Conservation (phyloP, 1,284 basidiomycete genomes). For the Ustilago cynodontis region DNA sequence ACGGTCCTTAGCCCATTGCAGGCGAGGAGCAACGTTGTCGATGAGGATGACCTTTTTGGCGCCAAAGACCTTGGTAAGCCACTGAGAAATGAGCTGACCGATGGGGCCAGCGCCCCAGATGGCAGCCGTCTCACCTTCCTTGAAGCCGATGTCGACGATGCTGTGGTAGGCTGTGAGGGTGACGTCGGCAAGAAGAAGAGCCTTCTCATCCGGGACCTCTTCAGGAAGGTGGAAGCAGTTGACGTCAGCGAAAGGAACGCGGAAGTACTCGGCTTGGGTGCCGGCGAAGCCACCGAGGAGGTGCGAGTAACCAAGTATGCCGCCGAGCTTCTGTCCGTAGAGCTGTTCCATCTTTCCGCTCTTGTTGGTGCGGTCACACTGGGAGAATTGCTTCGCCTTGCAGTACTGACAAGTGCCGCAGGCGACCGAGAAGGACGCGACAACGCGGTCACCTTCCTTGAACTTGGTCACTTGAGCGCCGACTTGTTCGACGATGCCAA, state of each 20-base stretch:
- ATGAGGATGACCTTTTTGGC: conserved; percentile 81
- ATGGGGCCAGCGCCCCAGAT: conserved; percentile 78
- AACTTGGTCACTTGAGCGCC: conserved; percentile 50
- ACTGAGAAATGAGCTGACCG: conserved; percentile 76
- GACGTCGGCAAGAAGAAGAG: conserved; percentile 79
- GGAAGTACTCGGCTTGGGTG: conserved; percentile 75
- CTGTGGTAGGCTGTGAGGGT: conserved; percentile 80
- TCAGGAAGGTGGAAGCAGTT: conserved; percentile 79
- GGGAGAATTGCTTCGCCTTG: conserved; percentile 78
- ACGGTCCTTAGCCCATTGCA: conserved; percentile 76
- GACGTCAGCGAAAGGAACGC: conserved; percentile 79
- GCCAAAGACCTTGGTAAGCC: conserved; percentile 77
- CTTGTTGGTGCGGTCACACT: conserved; percentile 80
- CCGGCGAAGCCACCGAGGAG: conserved; percentile 81
- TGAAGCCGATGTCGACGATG: conserved; percentile 78
- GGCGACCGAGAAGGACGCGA: conserved; percentile 81
- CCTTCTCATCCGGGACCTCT: conserved; percentile 65
- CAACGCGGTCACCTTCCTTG: conserved; percentile 59
- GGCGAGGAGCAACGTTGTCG: conserved; percentile 77
- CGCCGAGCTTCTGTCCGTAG: conserved; percentile 74
- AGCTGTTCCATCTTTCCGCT: conserved; percentile 77
- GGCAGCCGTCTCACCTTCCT: conserved; percentile 77
- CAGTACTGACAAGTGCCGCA: conserved; percentile 82
- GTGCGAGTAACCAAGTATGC: conserved; percentile 74
- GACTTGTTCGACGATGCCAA: conserved; percentile 60